Evolutionary conservation across 108 stramenopile species (phyloP).

Genomic region (Skeletonema menzelii): DNA sequence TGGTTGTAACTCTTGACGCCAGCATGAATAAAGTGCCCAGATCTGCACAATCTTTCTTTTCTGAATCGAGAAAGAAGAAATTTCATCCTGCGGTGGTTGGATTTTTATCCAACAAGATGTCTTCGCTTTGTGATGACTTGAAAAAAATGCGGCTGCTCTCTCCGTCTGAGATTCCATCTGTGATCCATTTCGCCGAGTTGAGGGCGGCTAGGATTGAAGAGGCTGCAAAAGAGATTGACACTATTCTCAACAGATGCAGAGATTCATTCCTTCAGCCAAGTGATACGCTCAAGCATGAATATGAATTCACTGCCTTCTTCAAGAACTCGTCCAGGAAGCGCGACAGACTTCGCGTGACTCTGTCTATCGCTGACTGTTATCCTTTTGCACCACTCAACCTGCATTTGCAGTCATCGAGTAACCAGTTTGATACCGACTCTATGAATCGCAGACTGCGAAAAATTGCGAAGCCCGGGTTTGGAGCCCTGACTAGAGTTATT

Average conservation of each 20-base stretch:
- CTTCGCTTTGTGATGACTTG: constrained; percentile 29
- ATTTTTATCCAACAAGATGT: constrained; percentile 33
- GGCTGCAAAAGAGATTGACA: constrained; percentile 33
- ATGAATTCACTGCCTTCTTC: constrained; percentile 52
- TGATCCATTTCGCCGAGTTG: constrained; percentile 34
- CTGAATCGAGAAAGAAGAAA: constrained; percentile 20
- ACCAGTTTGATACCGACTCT: constrained; percentile 47
- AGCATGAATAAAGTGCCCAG: constrained; percentile 14
- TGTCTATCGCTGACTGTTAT: constrained; percentile 59
- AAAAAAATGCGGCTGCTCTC: constrained; percentile 9
- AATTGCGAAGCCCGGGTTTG: constrained; percentile 72
- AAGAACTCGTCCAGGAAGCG: constrained; percentile 12
- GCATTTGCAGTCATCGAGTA: constrained; percentile 39
- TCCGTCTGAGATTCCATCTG: constrained; percentile 22
- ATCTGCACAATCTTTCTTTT: constrained; percentile 21
- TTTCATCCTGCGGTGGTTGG: constrained; percentile 37
- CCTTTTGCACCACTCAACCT: constrained; percentile 64
- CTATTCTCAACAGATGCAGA: constrained; percentile 24
- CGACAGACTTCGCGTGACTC: constrained; percentile 41
- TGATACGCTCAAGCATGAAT: constrained; percentile 19
- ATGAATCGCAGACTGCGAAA: constrained; percentile 51
- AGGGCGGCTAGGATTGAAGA: constrained; percentile 30
- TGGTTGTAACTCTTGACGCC: constrained; percentile 14
- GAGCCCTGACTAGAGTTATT: constrained; percentile 63
- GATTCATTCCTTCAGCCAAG: constrained; percentile 44